Evolutionary conservation across 768 basidiomycete genomes (phyloP).

Genomic region (Kwoniella sp.): DNA sequence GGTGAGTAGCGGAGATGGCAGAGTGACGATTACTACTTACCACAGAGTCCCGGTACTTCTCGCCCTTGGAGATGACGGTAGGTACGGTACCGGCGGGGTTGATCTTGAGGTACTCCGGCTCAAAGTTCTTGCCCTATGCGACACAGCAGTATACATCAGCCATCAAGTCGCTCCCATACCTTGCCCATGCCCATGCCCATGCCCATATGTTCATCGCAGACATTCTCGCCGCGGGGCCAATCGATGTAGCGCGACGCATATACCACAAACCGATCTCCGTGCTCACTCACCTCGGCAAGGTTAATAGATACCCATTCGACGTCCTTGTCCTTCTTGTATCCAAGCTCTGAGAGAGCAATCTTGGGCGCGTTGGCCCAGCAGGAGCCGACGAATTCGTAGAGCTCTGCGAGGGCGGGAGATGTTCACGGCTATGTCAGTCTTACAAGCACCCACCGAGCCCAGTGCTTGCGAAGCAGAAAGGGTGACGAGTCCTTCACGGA

Average conservation of each 20-base stretch:
- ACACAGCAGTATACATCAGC: background rate
- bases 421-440: background rate
- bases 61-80: conserved; percentile 38
- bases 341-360: conserved; percentile 40
- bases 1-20: background rate
- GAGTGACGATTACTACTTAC: conserved; percentile 30
- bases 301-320: conserved; percentile 42
- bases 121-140: conserved; percentile 46
- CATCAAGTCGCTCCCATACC: background rate
- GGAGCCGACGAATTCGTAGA: conserved; percentile 48
- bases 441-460: too few relatives aligned
- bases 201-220: too few relatives aligned
- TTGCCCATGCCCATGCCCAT: too few relatives aligned
- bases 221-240: too few relatives aligned
- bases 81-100: conserved; percentile 49
- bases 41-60: conserved; percentile 45
- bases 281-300: conserved; percentile 43
- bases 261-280: too few relatives aligned
- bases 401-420: conserved; percentile 21
- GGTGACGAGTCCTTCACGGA: background rate
- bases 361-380: conserved; percentile 51
- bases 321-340: conserved; percentile 34
- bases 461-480: background rate
- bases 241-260: background rate
- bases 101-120: conserved; percentile 50